Evolutionary conservation across 805 yeast species (phyloP).

Genomic region (Kregervanrija pseudodelftensis): DNA sequence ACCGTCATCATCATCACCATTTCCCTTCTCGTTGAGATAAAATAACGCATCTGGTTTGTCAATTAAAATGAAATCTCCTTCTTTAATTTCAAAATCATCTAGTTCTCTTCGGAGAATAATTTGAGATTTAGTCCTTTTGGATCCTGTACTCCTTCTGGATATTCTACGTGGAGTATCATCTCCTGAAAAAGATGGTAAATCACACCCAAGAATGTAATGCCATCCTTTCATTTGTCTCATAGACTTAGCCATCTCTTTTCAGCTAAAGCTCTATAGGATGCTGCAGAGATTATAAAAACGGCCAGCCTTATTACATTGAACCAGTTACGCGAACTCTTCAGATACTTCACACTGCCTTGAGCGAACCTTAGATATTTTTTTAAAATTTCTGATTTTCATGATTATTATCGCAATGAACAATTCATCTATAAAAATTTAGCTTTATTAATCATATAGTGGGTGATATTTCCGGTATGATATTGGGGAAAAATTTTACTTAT

Average conservation of each 20-base stretch:
- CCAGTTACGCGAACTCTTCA: too few species aligned
- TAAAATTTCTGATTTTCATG: too few species aligned
- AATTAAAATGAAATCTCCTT: slow-evolving; percentile 48
- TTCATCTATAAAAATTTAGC: too few species aligned
- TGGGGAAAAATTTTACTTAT: slow-evolving; percentile 1
- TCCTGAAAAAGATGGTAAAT: neutral
- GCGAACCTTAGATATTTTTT: too few species aligned
- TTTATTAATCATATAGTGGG: too few species aligned
- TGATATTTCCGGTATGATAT: too few species aligned
- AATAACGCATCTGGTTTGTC: neutral
- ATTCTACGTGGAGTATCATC: slow-evolving; percentile 18
- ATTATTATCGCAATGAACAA: too few species aligned
- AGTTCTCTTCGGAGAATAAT: slow-evolving; percentile 32
- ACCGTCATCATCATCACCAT: neutral
- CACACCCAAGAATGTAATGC: slow-evolving; percentile 20
- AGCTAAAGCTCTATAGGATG: too few species aligned
- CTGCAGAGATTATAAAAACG: too few species aligned
- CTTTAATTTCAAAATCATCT: slow-evolving; percentile 42
- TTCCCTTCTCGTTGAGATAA: too few species aligned
- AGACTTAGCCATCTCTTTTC: slow-evolving; percentile 19
- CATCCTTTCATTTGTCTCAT: slow-evolving; percentile 30
- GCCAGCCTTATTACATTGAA: too few species aligned
- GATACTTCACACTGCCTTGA: too few species aligned
- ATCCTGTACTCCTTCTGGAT: slow-evolving; percentile 12
- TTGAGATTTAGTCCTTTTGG: slow-evolving; percentile 1